These are phyloP conservation scores for Aspergillus carlsbadensis DNA, from an alignment of 495 filamentous ascomycete species.

Conservation along the genomic window DNA sequence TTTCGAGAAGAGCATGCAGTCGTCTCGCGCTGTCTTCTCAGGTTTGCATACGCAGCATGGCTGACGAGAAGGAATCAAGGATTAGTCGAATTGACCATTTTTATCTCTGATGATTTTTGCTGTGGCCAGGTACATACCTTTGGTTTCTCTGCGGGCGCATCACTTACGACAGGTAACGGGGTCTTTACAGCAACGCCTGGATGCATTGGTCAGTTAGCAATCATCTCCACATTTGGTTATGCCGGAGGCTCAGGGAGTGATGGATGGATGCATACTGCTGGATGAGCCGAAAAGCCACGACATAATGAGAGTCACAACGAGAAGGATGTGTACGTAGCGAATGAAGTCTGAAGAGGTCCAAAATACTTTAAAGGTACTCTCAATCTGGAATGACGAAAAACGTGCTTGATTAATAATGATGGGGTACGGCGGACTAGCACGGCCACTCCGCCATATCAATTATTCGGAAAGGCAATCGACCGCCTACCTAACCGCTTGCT, in stretches of 20 bases:
- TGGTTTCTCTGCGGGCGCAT: slow-evolving; percentile 43
- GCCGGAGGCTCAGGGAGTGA: no score
- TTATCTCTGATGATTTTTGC: neutral
- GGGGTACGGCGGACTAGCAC: no score
- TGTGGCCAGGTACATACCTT: slow-evolving; percentile 45
- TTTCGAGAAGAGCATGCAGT: slow-evolving; percentile 97
- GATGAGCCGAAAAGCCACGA: slow-evolving; percentile 44
- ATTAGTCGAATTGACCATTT: neutral
- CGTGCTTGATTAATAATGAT: slow-evolving; percentile 33
- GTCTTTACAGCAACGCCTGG: slow-evolving; percentile 24
- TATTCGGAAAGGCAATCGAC: no score
- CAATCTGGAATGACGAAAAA: neutral
- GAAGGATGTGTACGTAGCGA: neutral
- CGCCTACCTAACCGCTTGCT: no score
- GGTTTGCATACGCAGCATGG: slow-evolving; percentile 97
- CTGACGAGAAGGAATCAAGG: slow-evolving; percentile 41
- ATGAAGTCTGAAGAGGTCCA: neutral
- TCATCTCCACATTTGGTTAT: neutral
- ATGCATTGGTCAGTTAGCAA: neutral
- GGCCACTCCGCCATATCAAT: no score
- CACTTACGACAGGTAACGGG: slow-evolving; percentile 27
- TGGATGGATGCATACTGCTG: slow-evolving; percentile 34
- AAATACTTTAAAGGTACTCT: neutral
- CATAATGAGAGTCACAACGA: slow-evolving; percentile 25
- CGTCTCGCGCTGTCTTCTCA: slow-evolving; percentile 88